Evolutionary conservation across 495 filamentous ascomycete species (phyloP).

Genomic region (Mycothermus thermophilus): DNA sequence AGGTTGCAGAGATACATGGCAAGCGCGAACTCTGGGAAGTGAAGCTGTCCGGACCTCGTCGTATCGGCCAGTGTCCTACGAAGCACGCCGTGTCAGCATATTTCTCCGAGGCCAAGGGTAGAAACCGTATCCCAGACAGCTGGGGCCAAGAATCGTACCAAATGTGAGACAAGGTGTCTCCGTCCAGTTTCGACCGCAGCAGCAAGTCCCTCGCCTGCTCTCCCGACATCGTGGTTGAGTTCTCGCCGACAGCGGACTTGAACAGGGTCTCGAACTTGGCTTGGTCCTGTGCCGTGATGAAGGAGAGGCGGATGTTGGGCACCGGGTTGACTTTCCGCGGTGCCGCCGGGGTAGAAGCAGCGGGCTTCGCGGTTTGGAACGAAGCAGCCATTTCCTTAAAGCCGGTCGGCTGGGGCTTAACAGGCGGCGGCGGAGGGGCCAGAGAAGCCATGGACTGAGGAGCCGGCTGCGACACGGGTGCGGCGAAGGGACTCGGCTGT

Average conservation of each 20-base stretch:
- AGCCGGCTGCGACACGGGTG: slow-evolving; percentile 17
- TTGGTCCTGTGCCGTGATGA: slow-evolving; percentile 90
- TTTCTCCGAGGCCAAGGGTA: background rate
- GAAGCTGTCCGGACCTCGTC: slow-evolving; percentile 87
- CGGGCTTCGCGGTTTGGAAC: slow-evolving; percentile 47
- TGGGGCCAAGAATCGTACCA: no score
- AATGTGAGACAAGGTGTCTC: slow-evolving; percentile 69
- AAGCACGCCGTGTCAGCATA: background rate
- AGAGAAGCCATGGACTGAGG: slow-evolving; percentile 20
- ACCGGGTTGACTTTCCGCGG: slow-evolving; percentile 49
- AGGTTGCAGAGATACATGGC: slow-evolving; percentile 99
- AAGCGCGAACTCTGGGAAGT: slow-evolving; percentile 95
- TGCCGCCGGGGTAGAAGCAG: slow-evolving; percentile 37
- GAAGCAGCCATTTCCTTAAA: slow-evolving; percentile 78
- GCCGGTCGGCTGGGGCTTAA: slow-evolving; percentile 56
- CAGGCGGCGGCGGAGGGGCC: slow-evolving; percentile 27
- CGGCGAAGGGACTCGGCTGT: slow-evolving; percentile 24
- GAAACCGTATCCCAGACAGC: no score
- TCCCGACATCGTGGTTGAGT: slow-evolving; percentile 72
- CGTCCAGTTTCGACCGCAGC: slow-evolving; percentile 71
- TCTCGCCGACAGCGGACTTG: slow-evolving; percentile 81
- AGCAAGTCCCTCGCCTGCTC: slow-evolving; percentile 85
- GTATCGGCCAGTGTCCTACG: slow-evolving; percentile 85
- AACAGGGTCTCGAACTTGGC: slow-evolving; percentile 97
- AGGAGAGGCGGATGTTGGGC: slow-evolving; percentile 88